These are phyloP conservation scores for Aspergillus hiratsukae DNA, from an alignment of 2,329 filamentous ascomycete genomes.

Conservation along the genomic window DNA sequence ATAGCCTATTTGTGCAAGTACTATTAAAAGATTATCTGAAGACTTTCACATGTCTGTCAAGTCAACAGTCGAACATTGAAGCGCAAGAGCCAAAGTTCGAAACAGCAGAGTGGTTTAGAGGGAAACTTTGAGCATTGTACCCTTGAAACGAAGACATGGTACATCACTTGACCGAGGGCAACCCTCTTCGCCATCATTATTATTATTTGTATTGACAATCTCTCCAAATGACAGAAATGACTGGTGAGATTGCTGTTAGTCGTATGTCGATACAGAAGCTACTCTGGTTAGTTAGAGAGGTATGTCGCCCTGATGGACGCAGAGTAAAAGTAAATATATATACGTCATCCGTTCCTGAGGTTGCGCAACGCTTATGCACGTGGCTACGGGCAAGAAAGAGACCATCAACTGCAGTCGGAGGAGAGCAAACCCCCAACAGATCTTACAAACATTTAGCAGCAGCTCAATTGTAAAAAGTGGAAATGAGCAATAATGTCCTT, in stretches of 20 bases:
- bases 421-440: not conserved
- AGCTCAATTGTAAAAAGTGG: not conserved
- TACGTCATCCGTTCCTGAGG: slow-evolving; percentile 17
- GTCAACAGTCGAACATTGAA: not conserved
- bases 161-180: not conserved
- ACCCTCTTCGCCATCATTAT: not conserved
- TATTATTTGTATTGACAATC: not conserved
- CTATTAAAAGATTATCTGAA: not conserved
- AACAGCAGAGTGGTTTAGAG: not conserved
- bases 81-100: not conserved
- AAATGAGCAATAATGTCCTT: slow-evolving; percentile 44
- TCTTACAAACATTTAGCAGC: not conserved
- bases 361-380: slow-evolving; percentile 7
- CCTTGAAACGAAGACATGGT: not conserved
- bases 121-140: not conserved
- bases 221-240: not conserved
- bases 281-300: not conserved
- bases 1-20: not conserved
- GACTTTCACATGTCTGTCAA: not conserved
- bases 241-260: not conserved
- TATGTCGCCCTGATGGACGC: not conserved
- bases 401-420: not conserved
- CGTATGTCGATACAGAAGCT: not conserved
- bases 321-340: not conserved
- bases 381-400: not conserved